phyloP scores from a whole-genome alignment of 441 rosid genomes.

The Erysimum cheiri region DNA sequence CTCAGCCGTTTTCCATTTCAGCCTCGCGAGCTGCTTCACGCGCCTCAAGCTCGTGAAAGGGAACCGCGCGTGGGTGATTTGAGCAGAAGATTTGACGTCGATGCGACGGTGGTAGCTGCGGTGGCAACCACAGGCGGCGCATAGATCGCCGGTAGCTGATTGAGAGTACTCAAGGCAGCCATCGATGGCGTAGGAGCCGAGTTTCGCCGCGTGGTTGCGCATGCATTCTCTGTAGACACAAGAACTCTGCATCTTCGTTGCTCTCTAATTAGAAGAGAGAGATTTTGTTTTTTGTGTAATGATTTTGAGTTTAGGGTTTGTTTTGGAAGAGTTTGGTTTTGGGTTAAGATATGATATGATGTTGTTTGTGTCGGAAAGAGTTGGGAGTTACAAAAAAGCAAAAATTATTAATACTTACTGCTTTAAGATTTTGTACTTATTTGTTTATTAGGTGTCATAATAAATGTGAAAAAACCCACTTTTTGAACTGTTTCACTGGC shows the following conservation, averaged over 20 bases:
- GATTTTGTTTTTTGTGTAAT: conserved; percentile 18
- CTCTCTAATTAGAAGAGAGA: conserved; percentile 21
- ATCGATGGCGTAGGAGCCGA: conserved; percentile 46
- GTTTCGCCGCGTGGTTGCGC: conserved; percentile 51
- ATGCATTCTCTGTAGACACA: conserved; percentile 46
- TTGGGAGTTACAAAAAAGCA: conserved; percentile 41
- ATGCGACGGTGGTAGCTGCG: conserved; percentile 47
- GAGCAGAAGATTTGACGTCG: conserved; percentile 25
- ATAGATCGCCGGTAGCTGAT: conserved; percentile 30
- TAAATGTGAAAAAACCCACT: conserved; percentile 40
- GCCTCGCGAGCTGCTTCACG: conserved; percentile 45
- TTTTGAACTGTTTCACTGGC: conserved; percentile 39
- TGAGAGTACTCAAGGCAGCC: conserved; percentile 48
- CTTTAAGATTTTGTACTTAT: conserved; percentile 41
- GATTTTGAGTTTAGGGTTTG: conserved; percentile 28
- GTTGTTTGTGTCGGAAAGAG: conserved; percentile 44
- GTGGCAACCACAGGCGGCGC: conserved; percentile 50
- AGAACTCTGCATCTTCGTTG: conserved; percentile 40
- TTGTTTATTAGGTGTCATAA: conserved; percentile 37
- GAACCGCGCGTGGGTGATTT: conserved; percentile 21
- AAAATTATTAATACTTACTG: conserved; percentile 31
- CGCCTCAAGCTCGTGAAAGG: conserved; percentile 42
- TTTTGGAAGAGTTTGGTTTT: conserved; percentile 29
- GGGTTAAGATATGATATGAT: conserved; percentile 32
- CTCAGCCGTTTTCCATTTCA: conserved; percentile 30